Base-by-base conservation (phyloP, 163 green algal genomes). In the Prototheca wickerhamii region DNA sequence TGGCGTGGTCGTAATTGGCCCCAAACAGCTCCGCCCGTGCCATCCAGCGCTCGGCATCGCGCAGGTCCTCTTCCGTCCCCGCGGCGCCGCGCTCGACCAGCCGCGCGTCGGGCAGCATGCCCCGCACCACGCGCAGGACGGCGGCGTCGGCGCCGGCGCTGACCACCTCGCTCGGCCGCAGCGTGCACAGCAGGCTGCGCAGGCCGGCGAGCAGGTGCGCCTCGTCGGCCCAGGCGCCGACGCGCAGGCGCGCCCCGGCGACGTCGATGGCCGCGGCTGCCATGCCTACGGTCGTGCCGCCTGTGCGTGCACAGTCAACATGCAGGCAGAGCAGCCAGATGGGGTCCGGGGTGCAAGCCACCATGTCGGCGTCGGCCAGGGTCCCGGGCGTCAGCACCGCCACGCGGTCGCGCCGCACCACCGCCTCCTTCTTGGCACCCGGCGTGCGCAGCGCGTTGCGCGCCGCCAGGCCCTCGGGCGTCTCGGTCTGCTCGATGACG, bases 291-390 rank as follows among this genome's bases (percentile, higher is more conserved):
- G 25, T 33, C 12, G 42, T 26, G 21, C 23, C 46, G 18, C 58
- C 68, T 4, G 63, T 58, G 42, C 53, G 52, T 20, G 35, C 60
- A 2, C 43, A 61, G 15, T 71, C 42, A 71, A 88, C 82, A 10
- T 68, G 71, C 40, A 89, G 67, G 52, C 82, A 66, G 35, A 96
- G 67, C 25, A 96, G 63, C 70, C 93, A 96, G 0, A 82, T 63
- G 10, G 87, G 78, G 60, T 95, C 90, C 0, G 89, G 80, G 29
- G 79, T 72, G 0, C 66, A 60, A 2, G 64, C 61, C 52, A 96
- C 71, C 92, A 98, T 97, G 40, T 94, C 88, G 3, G 78, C 64
- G 61, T 98, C 92, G 3, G 87, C 83, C 37, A 98, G 73, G 3
- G 91, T 98, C 50, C 86, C 92, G 8, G 76, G 68, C 0, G 85